Evolutionary conservation across 2,329 filamentous ascomycete genomes (phyloP), one percentile per base, ranked within the genome.

Genomic region (Chalara sp.): DNA sequence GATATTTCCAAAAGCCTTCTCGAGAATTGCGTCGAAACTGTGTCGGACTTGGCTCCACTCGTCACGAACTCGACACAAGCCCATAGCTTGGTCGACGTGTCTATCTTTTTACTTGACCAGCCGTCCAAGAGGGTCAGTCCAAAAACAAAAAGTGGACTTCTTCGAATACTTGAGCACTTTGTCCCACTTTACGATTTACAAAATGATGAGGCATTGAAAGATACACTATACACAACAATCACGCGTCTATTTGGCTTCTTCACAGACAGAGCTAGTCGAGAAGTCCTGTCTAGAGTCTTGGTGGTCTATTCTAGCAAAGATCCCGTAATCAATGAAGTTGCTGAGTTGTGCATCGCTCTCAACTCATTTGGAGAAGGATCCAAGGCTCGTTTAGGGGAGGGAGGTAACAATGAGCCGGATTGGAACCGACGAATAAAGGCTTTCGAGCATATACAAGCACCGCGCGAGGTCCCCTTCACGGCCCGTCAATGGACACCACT

Each of bases 171-270:
- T 13, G 83, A 93, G 63, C 81, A 86, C 54, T 95, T 96, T 57
- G 76, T 96, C 43, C 81, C 83, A 6, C 71, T 87, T 2, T 81
- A 81, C 54, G 72, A 81, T 51, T 69, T 78, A 7, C 69, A 76
- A 45, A 74, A 77, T 53, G 76, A 86, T 46, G 61, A 68, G 5
- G 74, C 76, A 29, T 70, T 92, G 12, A 80, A 80, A 46, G 70
- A 76, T 43, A 76, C 79, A 35, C 80, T 95, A 1, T 95, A 87
- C 64, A 74, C 81, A 44, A 88, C 88, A 0, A 70, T 93, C 7
- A 85, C 87, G 4, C 84, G 87, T 0, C 77, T 97, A 33, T 97
- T 96, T 64, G 87, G 89, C 49, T 96, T 91, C 65, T 92, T 97
- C 72, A 88, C 84, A 60, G 91, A 97, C 66, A 79, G 83, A 42